Evolutionary conservation across 2,329 filamentous ascomycete genomes (phyloP), one percentile per base, ranked within the genome.

Genomic region (Colletotrichum nymphaeae): DNA sequence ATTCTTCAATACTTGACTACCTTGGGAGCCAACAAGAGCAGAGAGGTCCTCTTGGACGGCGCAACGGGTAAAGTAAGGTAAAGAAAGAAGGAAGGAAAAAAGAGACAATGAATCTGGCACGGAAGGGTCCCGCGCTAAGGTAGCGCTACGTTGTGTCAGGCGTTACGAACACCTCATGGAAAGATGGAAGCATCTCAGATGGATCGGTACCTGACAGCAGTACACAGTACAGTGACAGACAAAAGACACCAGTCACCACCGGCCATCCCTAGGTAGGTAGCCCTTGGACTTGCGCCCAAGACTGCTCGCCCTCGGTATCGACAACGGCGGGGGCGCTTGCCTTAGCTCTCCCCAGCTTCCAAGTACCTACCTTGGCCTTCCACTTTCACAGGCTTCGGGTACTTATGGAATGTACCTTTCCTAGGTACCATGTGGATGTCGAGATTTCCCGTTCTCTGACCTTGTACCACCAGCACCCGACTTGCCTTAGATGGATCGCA

Each of bases 121-220:
- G 5, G 12, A 65, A 65, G 52, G 63, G 63, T 56, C 52, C 24
- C 24, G 52, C 52, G 12, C 63, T 65, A 49, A 49, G 42, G 42
- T 49, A 65, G 63, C 32, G 63, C 30, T 42, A 30, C 37, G 37
- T 42, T 42, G 63, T 56, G 52, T 65, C 49, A 53, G 35, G 63
- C 63, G 55, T 19, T 22, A 55, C 24, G 63, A 49, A 49, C 42
- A 49, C 37, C 37, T 42, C 37, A 42, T 42, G 37, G 37, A 42
- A 42, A 42, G 37, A 42, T 49, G 42, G 42, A 57, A 19, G 32
- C 35, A 57, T 65, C 32, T 65, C 35, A 22, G 52, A 42, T 65
- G 37, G 63, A 65, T 57, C 63, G 32, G 63, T 57, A 65, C 60
- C 60, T 63, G 42, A 53, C 60, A 63, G 60, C 26, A 49, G 26